These are phyloP conservation scores for Astraeus odoratus DNA, from an alignment of 768 basidiomycete genomes.

Conservation along the genomic window DNA sequence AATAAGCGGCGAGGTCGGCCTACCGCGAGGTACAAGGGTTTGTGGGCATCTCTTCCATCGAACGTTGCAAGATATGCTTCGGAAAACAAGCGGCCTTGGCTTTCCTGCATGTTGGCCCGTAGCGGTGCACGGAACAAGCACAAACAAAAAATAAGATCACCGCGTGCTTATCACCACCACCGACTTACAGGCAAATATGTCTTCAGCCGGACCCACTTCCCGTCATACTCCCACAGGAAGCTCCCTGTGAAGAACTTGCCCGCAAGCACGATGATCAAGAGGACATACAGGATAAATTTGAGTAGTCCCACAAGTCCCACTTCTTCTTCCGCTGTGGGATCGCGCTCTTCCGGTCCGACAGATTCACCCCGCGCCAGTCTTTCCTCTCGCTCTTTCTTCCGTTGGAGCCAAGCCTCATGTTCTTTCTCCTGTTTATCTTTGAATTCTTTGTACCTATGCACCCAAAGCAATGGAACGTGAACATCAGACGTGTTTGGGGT, in stretches of 20 bases:
- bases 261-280: conserved; percentile 49
- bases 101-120: conserved; percentile 29
- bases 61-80: conserved; percentile 58
- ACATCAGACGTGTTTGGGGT: not conserved
- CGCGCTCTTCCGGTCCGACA: conserved; percentile 64
- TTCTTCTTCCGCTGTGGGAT: conserved; percentile 65
- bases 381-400: conserved; percentile 64
- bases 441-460: conserved; percentile 57
- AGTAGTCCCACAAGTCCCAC: conserved; percentile 58
- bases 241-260: conserved; percentile 87
- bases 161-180: conserved; percentile 1
- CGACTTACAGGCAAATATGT: conserved; percentile 55
- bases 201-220: conserved; percentile 53
- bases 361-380: conserved; percentile 69
- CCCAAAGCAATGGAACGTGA: not conserved
- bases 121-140: not conserved
- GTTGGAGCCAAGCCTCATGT: conserved; percentile 60
- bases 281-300: conserved; percentile 56
- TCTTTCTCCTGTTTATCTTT: conserved; percentile 51
- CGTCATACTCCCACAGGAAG: conserved; percentile 77
- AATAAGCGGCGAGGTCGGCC: conserved; percentile 22
- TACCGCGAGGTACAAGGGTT: conserved; percentile 82
- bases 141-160: not conserved
- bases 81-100: conserved; percentile 65
- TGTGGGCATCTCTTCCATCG: conserved; percentile 59